A percentile compares a stretch with the other conserved stretches of the same genome.
phyloP scores from a whole-genome alignment of 2,329 filamentous ascomycete species.

The Metarhizium robertsii region DNA sequence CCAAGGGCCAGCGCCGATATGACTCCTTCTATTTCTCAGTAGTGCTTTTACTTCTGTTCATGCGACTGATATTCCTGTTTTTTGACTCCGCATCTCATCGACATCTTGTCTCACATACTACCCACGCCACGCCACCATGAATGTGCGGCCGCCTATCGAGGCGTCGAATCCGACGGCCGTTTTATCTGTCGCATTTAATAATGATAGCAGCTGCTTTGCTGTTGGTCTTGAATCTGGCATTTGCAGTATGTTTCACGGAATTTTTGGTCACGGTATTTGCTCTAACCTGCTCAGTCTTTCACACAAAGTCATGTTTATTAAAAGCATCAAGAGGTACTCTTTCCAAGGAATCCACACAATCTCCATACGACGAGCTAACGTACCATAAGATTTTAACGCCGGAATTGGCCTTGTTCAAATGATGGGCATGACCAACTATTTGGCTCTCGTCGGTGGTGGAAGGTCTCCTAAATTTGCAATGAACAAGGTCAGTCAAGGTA shows the following conservation, averaged over 20 bases:
- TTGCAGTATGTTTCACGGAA: conserved; percentile 49
- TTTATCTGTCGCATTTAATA: conserved; percentile 78
- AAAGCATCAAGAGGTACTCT: conserved; percentile 41
- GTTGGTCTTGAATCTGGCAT: conserved; percentile 82
- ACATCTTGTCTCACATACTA: background rate
- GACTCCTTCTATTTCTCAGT: background rate
- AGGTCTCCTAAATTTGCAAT: conserved; percentile 75
- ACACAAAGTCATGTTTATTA: conserved; percentile 61
- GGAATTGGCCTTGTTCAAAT: conserved; percentile 78
- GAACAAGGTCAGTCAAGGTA: conserved; percentile 54
- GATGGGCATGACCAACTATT: conserved; percentile 77
- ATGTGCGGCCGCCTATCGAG: conserved; percentile 80
- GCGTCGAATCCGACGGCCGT: conserved; percentile 64
- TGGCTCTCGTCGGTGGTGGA: conserved; percentile 84
- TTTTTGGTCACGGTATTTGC: background rate
- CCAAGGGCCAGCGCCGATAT: background rate
- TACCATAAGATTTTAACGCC: conserved; percentile 58
- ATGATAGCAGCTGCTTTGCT: conserved; percentile 74
- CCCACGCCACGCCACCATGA: conserved; percentile 51
- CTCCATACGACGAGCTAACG: background rate
- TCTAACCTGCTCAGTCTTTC: conserved; percentile 48
- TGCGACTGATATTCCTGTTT: background rate
- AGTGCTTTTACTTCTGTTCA: background rate
- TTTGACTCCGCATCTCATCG: background rate
- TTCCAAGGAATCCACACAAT: background rate